Percentiles rank a stretch among this genome's conserved stretches.
Conservation (phyloP, 345 rosid genomes). For the Dipteronia dyeriana region DNA sequence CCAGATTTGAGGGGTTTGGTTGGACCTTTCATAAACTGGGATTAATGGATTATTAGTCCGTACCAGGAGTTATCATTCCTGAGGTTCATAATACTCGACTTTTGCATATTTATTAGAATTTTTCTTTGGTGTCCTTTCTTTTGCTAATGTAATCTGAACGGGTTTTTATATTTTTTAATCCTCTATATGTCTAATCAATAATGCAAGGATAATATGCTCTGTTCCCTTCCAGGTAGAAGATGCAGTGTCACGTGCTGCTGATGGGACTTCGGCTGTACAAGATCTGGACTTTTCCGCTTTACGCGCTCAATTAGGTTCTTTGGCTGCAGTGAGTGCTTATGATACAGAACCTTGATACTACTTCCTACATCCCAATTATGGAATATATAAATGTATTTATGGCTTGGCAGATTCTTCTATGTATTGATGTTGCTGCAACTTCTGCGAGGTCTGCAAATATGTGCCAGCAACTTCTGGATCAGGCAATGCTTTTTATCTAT, state of each 20-base stretch:
- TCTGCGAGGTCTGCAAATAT: conserved; percentile 75
- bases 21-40: background rate
- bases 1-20: background rate
- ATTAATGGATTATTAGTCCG: conserved; percentile 4
- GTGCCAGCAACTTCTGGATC: conserved; percentile 80
- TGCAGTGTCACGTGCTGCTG: conserved; percentile 81
- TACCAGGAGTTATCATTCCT: background rate
- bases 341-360: conserved; percentile 17
- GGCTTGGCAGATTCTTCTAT: conserved; percentile 77
- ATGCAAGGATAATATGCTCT: conserved; percentile 6
- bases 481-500: conserved; percentile 51
- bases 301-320: conserved; percentile 76
- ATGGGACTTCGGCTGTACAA: conserved; percentile 64
- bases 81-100: background rate
- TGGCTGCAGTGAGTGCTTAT: conserved; percentile 77
- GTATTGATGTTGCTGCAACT: conserved; percentile 90
- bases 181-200: background rate
- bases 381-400: conserved; percentile 28
- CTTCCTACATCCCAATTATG: conserved; percentile 17
- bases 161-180: background rate
- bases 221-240: conserved; percentile 67
- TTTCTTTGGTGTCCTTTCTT: background rate
- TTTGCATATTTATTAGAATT: background rate
- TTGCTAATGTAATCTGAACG: background rate
- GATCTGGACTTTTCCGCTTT: conserved; percentile 74